Base-by-base conservation (phyloP, 2,329 filamentous ascomycete species). In the Aspergillus sp. region DNA sequence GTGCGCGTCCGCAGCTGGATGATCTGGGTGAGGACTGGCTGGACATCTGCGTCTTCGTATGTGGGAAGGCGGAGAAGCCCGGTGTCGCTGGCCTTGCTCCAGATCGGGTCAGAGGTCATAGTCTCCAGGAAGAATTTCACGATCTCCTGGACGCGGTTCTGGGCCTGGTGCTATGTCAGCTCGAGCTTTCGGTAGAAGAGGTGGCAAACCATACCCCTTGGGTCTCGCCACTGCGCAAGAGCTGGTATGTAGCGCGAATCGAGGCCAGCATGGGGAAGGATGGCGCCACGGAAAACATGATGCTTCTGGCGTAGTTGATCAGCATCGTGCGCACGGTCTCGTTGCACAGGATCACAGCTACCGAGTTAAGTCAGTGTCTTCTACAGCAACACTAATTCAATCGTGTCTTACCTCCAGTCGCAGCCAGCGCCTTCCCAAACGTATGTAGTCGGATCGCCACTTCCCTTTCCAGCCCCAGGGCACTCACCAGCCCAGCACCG, bases 251-350 rank as follows among this genome's bases (percentile, higher is more conserved):
- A 9, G 59, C 48, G 25, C 59, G 25, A 13, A 61, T 49, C 0
- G 50, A 21, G 5, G 54, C 80, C 4, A 88, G 76, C 2, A 80
- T 77, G 0, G 85, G 82, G 43, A 84, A 84, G 0, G 83, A 81
- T 76, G 88, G 83, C 51, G 86, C 85, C 0, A 86, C 89, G 0
- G 87, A 89, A 72, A 89, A 90, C 43, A 90, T 89, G 32, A 90
- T 75, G 0, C 83, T 84, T 17, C 87, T 82, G 0, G 87, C 87
- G 68, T 89, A 89, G 69, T 90, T 90, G 72, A 90, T 80, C 47
- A 90, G 78, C 61, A 88, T 89, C 0, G 80, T 70, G 5, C 85
- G 77, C 0, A 85, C 81, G 0, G 79, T 74, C 0, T 79, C 71
- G 1, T 85, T 84, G 69, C 85, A 87, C 0, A 90, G 76, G 1